A percentile compares a stretch with the other conserved stretches of the same genome.
Conservation (phyloP, 805 yeast genomes). For the Sugiyamaella valdiviana region DNA sequence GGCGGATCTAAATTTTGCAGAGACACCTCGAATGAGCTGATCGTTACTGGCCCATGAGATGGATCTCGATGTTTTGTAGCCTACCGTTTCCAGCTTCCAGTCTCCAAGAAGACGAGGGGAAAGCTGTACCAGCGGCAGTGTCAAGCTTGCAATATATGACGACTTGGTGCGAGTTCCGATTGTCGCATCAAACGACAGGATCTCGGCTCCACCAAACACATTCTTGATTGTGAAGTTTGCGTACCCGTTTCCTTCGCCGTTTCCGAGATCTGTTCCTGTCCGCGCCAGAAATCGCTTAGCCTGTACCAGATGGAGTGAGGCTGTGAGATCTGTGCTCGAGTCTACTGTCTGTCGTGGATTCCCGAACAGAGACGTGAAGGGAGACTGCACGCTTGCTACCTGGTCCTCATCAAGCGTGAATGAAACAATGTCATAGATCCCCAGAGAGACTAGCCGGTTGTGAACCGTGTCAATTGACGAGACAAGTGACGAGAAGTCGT, state of each 20-base stretch:
- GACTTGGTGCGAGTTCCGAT: slow-evolving; percentile 56
- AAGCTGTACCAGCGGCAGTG: slow-evolving; percentile 42
- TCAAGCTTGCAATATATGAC: slow-evolving; percentile 47
- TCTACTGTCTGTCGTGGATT: slow-evolving; percentile 2
- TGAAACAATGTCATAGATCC: slow-evolving; percentile 25
- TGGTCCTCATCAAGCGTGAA: slow-evolving; percentile 23
- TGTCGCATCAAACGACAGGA: slow-evolving; percentile 48
- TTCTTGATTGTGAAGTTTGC: slow-evolving; percentile 62
- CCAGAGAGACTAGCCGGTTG: slow-evolving; percentile 24
- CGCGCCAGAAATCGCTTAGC: slow-evolving; percentile 66
- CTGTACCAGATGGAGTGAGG: slow-evolving; percentile 21
- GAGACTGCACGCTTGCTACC: not conserved
- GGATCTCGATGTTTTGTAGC: slow-evolving; percentile 45
- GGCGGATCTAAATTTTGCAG: slow-evolving; percentile 32
- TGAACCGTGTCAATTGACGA: slow-evolving; percentile 29
- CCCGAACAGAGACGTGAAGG: slow-evolving; percentile 7
- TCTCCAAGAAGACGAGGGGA: slow-evolving; percentile 30
- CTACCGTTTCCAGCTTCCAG: slow-evolving; percentile 50
- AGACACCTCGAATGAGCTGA: slow-evolving; percentile 43
- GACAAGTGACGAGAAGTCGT: slow-evolving; percentile 20
- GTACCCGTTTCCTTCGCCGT: slow-evolving; percentile 95
- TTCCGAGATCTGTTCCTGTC: slow-evolving; percentile 94
- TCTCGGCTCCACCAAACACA: slow-evolving; percentile 65
- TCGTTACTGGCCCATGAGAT: slow-evolving; percentile 50
- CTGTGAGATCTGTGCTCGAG: slow-evolving; percentile 18